phyloP scores from a whole-genome alignment of 805 yeast species.

The Schwanniomyces yamadae region DNA sequence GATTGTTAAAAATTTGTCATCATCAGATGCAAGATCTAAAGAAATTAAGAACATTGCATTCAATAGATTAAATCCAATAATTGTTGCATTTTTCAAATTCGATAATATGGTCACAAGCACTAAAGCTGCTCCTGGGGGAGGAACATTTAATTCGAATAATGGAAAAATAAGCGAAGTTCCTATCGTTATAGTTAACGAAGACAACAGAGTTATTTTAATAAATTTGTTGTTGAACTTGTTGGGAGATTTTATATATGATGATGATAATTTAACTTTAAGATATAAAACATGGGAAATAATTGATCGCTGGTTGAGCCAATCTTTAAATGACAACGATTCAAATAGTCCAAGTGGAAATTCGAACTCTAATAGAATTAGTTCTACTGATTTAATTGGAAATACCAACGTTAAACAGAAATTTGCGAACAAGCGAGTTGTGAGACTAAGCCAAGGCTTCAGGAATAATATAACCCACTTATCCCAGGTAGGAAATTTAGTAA shows the following conservation, averaged over 20 bases:
- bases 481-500: constrained; percentile 58
- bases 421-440: constrained; percentile 16
- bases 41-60: constrained; percentile 29
- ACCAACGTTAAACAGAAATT: constrained; percentile 16
- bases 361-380: not conserved
- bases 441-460: constrained; percentile 28
- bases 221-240: constrained; percentile 52
- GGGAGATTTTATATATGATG: constrained; percentile 48
- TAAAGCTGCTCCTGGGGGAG: constrained; percentile 7
- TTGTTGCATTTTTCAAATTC: constrained; percentile 36
- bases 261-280: constrained; percentile 31
- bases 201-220: constrained; percentile 33
- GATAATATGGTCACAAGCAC: constrained; percentile 33
- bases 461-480: constrained; percentile 48
- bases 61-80: constrained; percentile 32
- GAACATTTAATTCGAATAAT: constrained; percentile 5
- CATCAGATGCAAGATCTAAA: constrained; percentile 21
- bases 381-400: constrained; percentile 2
- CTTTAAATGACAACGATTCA: constrained; percentile 9
- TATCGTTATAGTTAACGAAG: constrained; percentile 28
- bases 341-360: not conserved
- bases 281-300: constrained; percentile 62
- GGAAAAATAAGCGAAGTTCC: constrained; percentile 17
- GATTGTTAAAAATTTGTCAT: constrained; percentile 27
- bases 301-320: constrained; percentile 66